These are phyloP conservation scores for Cyathus striatus DNA, from an alignment of 768 basidiomycete species.

Conservation along the genomic window DNA sequence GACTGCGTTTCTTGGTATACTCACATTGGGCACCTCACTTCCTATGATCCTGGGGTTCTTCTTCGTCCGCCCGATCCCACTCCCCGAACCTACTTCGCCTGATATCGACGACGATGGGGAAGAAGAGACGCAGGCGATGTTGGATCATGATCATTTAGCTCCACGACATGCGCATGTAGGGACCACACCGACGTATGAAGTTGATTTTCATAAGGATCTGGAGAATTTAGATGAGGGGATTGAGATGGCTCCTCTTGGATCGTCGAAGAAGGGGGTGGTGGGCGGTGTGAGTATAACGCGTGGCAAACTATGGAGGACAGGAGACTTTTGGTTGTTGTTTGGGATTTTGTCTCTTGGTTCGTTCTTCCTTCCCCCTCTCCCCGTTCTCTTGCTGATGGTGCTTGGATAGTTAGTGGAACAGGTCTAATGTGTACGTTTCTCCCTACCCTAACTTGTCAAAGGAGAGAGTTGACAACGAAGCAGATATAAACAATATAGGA, in stretches of 20 bases:
- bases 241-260: too few species aligned
- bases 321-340: constrained; percentile 57
- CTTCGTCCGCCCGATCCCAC: constrained; percentile 64
- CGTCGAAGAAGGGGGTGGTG: too few species aligned
- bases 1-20: constrained; percentile 67
- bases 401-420: constrained; percentile 51
- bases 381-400: constrained; percentile 3
- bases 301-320: constrained; percentile 35
- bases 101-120: background rate
- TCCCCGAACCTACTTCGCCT: constrained; percentile 15
- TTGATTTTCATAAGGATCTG: too few species aligned
- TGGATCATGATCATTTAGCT: background rate
- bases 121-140: background rate
- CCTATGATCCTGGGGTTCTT: constrained; percentile 76
- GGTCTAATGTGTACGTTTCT: constrained; percentile 66
- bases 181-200: background rate
- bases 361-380: background rate
- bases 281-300: too few species aligned
- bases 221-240: too few species aligned
- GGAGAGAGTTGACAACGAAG: too few species aligned
- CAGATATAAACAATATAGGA: constrained; percentile 74
- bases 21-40: constrained; percentile 72
- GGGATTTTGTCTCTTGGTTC: constrained; percentile 44
- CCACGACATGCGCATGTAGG: too few species aligned
- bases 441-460: too few species aligned